phyloP scores from a whole-genome alignment of 495 filamentous ascomycete species.

The Penicillium simplicissimum region DNA sequence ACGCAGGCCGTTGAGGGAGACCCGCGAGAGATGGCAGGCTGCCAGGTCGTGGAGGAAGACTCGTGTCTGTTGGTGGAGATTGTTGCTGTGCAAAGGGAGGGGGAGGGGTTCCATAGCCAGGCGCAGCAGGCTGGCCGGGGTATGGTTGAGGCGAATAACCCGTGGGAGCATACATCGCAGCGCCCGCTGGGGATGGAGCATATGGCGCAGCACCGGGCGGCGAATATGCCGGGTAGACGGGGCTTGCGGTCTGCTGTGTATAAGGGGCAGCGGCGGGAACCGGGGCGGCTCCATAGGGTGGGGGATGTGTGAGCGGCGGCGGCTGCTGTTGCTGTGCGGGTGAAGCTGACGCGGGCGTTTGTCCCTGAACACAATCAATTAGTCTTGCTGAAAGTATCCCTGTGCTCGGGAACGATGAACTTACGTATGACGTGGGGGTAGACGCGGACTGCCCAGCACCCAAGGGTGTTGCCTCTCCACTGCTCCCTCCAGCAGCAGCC shows the following conservation, averaged over 20 bases:
- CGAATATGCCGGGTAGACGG: constrained; percentile 41
- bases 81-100: constrained; percentile 39
- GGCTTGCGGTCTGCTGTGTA: constrained; percentile 43
- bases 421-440: constrained; percentile 56
- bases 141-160: constrained; percentile 50
- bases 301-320: constrained; percentile 37
- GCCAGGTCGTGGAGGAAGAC: constrained; percentile 47
- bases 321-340: constrained; percentile 21
- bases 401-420: constrained; percentile 23
- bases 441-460: constrained; percentile 55
- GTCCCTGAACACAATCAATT: constrained; percentile 23
- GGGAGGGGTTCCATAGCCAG: constrained; percentile 32
- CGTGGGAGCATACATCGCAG: constrained; percentile 36
- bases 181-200: constrained; percentile 21
- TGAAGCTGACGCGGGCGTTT: constrained; percentile 28
- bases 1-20: constrained; percentile 64
- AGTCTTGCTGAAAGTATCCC: constrained; percentile 4
- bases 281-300: constrained; percentile 37
- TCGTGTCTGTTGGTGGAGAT: constrained; percentile 40
- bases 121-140: constrained; percentile 27
- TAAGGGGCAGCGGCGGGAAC: constrained; percentile 37
- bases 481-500: constrained; percentile 56
- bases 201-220: constrained; percentile 35
- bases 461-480: constrained; percentile 60
- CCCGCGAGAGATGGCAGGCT: constrained; percentile 57